phyloP scores from a whole-genome alignment of 306 rosid genomes.

The Vigna angularis region DNA sequence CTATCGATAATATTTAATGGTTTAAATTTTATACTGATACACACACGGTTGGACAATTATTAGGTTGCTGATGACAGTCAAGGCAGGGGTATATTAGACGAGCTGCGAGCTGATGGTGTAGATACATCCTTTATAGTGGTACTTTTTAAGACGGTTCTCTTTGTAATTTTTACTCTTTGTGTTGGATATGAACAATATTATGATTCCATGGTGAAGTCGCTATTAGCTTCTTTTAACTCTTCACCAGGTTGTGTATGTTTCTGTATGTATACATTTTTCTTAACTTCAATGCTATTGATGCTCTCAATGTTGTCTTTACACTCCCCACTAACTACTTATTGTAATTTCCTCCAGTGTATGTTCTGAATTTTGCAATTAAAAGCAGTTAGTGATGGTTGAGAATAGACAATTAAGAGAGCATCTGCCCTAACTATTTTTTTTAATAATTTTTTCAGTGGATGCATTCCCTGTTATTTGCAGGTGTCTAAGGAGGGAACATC shows the following conservation, averaged over 20 bases:
- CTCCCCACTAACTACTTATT: slow-evolving; percentile 18
- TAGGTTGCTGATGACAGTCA: slow-evolving; percentile 87
- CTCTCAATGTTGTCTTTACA: slow-evolving; percentile 39
- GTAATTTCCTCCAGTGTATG: slow-evolving; percentile 1
- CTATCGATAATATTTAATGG: neutral
- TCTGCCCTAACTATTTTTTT: neutral
- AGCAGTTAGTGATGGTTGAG: slow-evolving; percentile 18
- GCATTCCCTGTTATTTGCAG: slow-evolving; percentile 56
- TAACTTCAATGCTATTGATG: slow-evolving; percentile 7
- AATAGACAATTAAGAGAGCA: slow-evolving; percentile 18
- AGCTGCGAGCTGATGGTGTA: slow-evolving; percentile 75
- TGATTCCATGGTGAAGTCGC: neutral
- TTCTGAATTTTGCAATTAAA: slow-evolving; percentile 28
- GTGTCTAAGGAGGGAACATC: slow-evolving; percentile 85
- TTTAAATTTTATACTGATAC: slow-evolving; percentile 33
- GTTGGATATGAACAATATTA: slow-evolving; percentile 1
- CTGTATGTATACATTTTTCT: neutral
- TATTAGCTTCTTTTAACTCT: slow-evolving; percentile 10
- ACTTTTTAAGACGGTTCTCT: slow-evolving; percentile 30
- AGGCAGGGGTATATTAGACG: slow-evolving; percentile 80
- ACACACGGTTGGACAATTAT: slow-evolving; percentile 17
- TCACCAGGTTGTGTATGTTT: neutral
- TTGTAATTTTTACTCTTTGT: slow-evolving; percentile 29
- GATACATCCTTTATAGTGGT: slow-evolving; percentile 88
- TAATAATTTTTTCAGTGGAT: slow-evolving; percentile 30